Evolutionary conservation across 352 stramenopile species (phyloP).

Genomic region (Pelagophyceae sp.): DNA sequence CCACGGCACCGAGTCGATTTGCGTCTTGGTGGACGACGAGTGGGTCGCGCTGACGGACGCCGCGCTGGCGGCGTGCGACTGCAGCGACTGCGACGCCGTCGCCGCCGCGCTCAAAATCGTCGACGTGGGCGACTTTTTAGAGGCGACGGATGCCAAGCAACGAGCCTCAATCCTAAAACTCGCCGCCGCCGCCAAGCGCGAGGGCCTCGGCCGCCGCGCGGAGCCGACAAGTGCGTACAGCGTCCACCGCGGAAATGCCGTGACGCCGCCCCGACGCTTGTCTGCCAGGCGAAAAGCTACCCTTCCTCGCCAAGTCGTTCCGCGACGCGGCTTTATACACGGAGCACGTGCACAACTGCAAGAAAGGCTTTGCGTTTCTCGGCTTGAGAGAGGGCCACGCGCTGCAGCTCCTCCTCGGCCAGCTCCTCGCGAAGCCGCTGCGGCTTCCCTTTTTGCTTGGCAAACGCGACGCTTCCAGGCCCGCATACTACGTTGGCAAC

Average conservation of each 20-base stretch:
- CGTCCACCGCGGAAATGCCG: no score
- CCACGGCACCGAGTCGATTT: not conserved
- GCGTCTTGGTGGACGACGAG: not conserved
- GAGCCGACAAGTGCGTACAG: no score
- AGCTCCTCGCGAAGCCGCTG: not conserved
- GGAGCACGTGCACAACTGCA: not conserved
- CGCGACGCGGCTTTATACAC: conserved; percentile 8
- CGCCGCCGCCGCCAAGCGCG: no score
- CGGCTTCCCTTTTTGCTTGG: not conserved
- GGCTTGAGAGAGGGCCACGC: not conserved
- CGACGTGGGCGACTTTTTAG: no score
- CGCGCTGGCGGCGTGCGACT: not conserved
- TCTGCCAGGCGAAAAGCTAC: not conserved
- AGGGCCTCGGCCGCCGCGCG: no score
- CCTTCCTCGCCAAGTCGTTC: not conserved
- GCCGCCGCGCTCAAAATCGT: not conserved
- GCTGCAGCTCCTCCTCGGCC: not conserved
- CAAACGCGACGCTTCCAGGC: not conserved
- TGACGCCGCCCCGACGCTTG: no score
- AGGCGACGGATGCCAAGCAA: no score
- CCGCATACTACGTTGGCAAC: conserved; percentile 12
- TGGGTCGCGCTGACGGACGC: not conserved
- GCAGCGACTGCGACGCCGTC: not conserved
- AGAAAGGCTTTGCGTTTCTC: not conserved
- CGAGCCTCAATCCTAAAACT: no score